Percentiles rank a stretch among this genome's conserved stretches.
These are phyloP conservation scores for Gynostemma pentaphyllum DNA, from an alignment of 306 rosid species.

Conservation along the genomic window DNA sequence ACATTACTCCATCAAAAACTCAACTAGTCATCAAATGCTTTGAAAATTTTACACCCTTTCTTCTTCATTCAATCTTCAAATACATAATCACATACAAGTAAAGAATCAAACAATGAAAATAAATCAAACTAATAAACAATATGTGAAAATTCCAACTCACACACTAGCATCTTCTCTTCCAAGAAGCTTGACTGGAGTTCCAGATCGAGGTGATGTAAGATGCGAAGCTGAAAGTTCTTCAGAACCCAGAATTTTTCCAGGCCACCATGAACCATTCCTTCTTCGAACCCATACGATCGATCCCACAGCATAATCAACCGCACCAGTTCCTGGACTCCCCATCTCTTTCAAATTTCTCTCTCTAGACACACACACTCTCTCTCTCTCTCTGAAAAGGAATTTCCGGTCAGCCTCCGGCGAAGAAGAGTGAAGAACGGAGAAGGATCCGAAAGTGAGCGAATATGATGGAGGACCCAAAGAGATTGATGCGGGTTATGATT, in stretches of 20 bases:
- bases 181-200: slow-evolving; percentile 60
- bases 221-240: slow-evolving; percentile 47
- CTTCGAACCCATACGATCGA: slow-evolving; percentile 60
- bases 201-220: slow-evolving; percentile 56
- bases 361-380: not conserved
- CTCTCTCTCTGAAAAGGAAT: not conserved
- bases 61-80: slow-evolving; percentile 1
- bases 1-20: not conserved
- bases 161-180: slow-evolving; percentile 62
- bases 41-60: not conserved
- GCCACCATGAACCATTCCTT: slow-evolving; percentile 65
- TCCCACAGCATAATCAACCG: slow-evolving; percentile 38
- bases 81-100: not conserved
- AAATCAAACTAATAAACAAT: not conserved
- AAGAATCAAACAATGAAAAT: not conserved
- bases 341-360: slow-evolving; percentile 16
- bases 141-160: slow-evolving; percentile 22
- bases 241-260: slow-evolving; percentile 48
- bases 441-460: slow-evolving; percentile 13
- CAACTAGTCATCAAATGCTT: not conserved
- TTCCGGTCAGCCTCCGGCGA: slow-evolving; percentile 31
- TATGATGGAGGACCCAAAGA: slow-evolving; percentile 21
- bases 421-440: slow-evolving; percentile 17
- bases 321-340: slow-evolving; percentile 36
- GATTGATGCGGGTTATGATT: slow-evolving; percentile 25